Evolutionary conservation across 1,139 yeast genomes (phyloP).

Genomic region (Kurtzmaniella quercitrusa): DNA sequence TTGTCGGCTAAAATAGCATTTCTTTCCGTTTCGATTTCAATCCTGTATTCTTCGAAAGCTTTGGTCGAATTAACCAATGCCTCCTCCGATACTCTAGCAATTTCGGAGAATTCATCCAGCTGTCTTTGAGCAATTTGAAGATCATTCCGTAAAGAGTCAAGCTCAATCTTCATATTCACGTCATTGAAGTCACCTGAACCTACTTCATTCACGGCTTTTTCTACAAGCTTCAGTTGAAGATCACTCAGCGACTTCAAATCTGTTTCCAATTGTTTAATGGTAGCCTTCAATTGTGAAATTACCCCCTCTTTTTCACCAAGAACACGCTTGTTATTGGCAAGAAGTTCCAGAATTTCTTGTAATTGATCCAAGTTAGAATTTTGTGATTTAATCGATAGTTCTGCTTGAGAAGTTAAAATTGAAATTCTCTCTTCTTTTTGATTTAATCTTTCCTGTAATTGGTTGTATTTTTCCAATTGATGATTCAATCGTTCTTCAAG

Average conservation of each 20-base stretch:
- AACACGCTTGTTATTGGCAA: conserved; percentile 39
- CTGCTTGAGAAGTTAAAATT: conserved; percentile 46
- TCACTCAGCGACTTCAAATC: conserved; percentile 5
- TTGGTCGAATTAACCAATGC: conserved; percentile 36
- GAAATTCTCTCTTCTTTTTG: conserved; percentile 48
- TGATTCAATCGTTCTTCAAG: conserved; percentile 46
- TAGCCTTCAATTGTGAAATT: conserved; percentile 22
- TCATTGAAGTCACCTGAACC: conserved; percentile 5
- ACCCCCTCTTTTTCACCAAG: conserved; percentile 27
- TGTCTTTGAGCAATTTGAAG: conserved; percentile 35
- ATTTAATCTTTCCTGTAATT: conserved; percentile 45
- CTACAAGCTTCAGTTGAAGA: not conserved
- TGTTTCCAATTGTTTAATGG: conserved; percentile 17
- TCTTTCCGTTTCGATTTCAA: conserved; percentile 20
- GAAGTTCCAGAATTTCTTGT: conserved; percentile 42
- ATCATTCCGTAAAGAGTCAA: conserved; percentile 33
- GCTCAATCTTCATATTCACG: conserved; percentile 17
- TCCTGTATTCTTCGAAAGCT: conserved; percentile 33
- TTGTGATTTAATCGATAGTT: conserved; percentile 56
- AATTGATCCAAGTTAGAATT: conserved; percentile 64
- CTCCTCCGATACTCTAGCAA: conserved; percentile 40
- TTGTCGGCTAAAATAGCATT: conserved; percentile 21
- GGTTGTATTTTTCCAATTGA: conserved; percentile 51
- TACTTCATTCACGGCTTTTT: conserved; percentile 6
- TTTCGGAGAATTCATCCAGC: conserved; percentile 32